phyloP scores from a whole-genome alignment of 176 grass and related monocot genomes.

The Rhynchospora tenuis region DNA sequence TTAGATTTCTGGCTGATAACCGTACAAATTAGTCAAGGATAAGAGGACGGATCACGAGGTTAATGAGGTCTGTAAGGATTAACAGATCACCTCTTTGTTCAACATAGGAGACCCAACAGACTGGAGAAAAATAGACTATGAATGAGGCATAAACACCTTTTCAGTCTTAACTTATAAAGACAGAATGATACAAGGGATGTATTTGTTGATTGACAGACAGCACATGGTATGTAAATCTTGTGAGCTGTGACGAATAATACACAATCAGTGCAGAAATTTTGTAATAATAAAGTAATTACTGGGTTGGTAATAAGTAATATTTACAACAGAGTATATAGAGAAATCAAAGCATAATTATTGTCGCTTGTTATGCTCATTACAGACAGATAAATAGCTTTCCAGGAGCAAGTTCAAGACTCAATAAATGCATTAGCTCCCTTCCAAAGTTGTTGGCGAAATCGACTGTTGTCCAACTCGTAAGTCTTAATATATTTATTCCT shows the following conservation, averaged over 20 bases:
- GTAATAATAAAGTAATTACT: neutral
- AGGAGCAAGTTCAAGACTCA: neutral
- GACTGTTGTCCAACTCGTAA: neutral
- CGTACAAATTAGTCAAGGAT: neutral
- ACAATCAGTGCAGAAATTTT: neutral
- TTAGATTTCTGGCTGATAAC: neutral
- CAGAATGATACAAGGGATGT: neutral
- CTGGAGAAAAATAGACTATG: neutral
- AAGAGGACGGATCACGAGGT: neutral
- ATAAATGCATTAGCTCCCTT: neutral
- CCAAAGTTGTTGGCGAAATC: neutral
- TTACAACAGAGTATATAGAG: neutral
- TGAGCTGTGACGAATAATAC: neutral
- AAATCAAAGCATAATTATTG: neutral
- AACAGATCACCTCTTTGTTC: neutral
- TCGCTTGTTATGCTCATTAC: neutral
- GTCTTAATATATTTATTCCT: neutral
- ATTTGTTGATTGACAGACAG: neutral
- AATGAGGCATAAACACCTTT: neutral
- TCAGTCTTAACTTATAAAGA: neutral
- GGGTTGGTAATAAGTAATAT: neutral
- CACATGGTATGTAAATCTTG: neutral
- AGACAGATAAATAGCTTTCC: neutral
- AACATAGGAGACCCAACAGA: neutral
- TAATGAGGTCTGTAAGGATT: no score